These are phyloP conservation scores for Nitzschia putrida DNA, from an alignment of 108 stramenopile genomes.

Conservation along the genomic window DNA sequence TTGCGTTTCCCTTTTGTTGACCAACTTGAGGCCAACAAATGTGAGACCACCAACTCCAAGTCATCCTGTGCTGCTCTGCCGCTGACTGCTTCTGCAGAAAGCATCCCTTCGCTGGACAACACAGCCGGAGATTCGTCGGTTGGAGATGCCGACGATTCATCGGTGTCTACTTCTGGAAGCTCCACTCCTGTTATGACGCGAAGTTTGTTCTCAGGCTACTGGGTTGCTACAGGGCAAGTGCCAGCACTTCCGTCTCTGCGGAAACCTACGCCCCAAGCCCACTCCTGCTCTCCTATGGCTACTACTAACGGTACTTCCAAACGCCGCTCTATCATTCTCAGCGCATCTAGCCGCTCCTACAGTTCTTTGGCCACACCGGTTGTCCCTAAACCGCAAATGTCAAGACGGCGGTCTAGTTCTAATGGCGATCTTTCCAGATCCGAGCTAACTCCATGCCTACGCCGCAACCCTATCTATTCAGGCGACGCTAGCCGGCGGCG, in stretches of 20 bases:
- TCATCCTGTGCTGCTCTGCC: constrained; percentile 1
- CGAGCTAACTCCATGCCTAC: constrained; percentile 2
- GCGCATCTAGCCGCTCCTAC: not conserved
- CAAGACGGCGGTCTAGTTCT: constrained; percentile 6
- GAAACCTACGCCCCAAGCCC: not conserved
- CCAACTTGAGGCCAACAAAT: too few species aligned
- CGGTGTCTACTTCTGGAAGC: constrained; percentile 21
- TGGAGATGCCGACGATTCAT: constrained; percentile 18
- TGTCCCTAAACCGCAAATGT: not conserved
- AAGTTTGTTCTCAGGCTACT: constrained; percentile 21
- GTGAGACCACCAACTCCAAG: too few species aligned
- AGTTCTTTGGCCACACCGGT: constrained; percentile 2
- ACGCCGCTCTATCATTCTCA: constrained; percentile 9
- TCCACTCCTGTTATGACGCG: not conserved
- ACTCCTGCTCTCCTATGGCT: constrained; percentile 12
- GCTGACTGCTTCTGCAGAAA: not conserved
- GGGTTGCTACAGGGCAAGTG: constrained; percentile 12
- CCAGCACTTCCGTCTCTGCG: not conserved
- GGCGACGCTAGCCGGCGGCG: not conserved
- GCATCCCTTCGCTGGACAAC: not conserved
- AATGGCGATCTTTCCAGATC: constrained; percentile 1
- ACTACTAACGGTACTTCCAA: not conserved
- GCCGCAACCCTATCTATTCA: constrained; percentile 13
- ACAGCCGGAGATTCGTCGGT: not conserved
- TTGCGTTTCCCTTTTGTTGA: too few species aligned